Evolutionary conservation across 805 yeast genomes (phyloP).

Genomic region (Isabelozyma rhagii): DNA sequence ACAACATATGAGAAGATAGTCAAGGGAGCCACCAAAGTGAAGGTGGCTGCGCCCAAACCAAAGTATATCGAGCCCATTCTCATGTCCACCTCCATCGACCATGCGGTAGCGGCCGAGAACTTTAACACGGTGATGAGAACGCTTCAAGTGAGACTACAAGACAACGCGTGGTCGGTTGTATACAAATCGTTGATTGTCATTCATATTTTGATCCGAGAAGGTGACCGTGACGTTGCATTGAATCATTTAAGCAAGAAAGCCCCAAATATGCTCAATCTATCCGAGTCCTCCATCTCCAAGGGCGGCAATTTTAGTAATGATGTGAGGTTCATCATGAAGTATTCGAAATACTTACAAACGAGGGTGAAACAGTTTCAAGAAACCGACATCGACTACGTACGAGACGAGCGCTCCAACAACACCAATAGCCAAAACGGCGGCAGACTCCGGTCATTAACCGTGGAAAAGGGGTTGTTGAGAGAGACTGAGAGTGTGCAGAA

Average conservation of each 20-base stretch:
- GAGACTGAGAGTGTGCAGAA: constrained; percentile 82
- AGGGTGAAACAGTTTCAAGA: constrained; percentile 68
- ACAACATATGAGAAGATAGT: constrained; percentile 72
- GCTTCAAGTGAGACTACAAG: constrained; percentile 60
- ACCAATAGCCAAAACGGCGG: constrained; percentile 50
- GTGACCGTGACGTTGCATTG: constrained; percentile 73
- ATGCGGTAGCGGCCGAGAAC: constrained; percentile 41
- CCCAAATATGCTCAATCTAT: constrained; percentile 48
- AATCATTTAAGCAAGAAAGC: constrained; percentile 48
- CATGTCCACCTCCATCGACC: constrained; percentile 57
- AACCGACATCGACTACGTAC: constrained; percentile 71
- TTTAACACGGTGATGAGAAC: constrained; percentile 69
- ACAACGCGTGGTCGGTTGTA: constrained; percentile 87
- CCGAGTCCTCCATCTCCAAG: constrained; percentile 34
- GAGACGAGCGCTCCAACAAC: constrained; percentile 56
- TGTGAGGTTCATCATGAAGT: constrained; percentile 55
- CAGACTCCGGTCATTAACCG: constrained; percentile 58
- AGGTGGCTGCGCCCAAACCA: constrained; percentile 95
- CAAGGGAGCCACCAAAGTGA: constrained; percentile 51
- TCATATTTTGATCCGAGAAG: constrained; percentile 92
- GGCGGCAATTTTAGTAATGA: constrained; percentile 43
- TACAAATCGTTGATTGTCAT: constrained; percentile 81
- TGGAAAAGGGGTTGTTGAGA: constrained; percentile 77
- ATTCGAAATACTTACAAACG: constrained; percentile 65
- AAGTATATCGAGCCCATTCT: constrained; percentile 94